Base-by-base conservation (phyloP, 345 rosid species). In the Syzygium grande region DNA sequence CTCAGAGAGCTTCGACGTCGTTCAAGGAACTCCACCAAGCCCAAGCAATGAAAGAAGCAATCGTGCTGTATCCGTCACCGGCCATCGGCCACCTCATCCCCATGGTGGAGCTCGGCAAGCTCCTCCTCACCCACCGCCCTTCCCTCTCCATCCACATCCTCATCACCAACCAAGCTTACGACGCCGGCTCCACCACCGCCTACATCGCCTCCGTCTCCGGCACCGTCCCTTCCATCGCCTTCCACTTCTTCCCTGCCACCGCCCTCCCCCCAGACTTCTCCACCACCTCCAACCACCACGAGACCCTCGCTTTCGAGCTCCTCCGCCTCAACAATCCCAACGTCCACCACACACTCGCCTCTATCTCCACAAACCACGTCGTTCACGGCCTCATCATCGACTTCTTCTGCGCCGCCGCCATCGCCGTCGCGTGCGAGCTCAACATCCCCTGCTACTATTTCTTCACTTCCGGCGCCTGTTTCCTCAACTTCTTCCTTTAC, bases 91-190 rank as follows among this genome's bases (percentile, higher is more conserved):
- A 94, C 92, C 87, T 96, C 61, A 90, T 92, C 11, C 92, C 98
- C 85, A 93, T 92, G 97, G 94, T 96, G 68, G 99, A 96, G 91
- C 91, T 95, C 3, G 96, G 93, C 63, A 94, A 94, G 58, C 89
- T 92, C 85, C 84, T 96, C 49, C 90, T 93, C 87, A 55, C 90
- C 88, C 92, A 84, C 65, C 80, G 85, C 54, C 93, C 97, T 34
- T 93, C 98, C 16, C 92, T 94, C 88, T 90, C 90, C 19, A 87
- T 95, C 87, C 93, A 93, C 85, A 88, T 96, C 86, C 86, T 96
- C 89, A 84, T 94, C 88, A 53, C 87, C 30, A 43, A 90, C 52
- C 90, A 92, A 4, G 93, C 97, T 38, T 94, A 92, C 87, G 88
- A 85, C 12, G 87, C 94, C 0, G 94, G 91, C 78, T 49, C 92